A percentile compares a stretch with the other conserved stretches of the same genome.
phyloP scores from a whole-genome alignment of 2,329 filamentous ascomycete species.

The Cadophora malorum region DNA sequence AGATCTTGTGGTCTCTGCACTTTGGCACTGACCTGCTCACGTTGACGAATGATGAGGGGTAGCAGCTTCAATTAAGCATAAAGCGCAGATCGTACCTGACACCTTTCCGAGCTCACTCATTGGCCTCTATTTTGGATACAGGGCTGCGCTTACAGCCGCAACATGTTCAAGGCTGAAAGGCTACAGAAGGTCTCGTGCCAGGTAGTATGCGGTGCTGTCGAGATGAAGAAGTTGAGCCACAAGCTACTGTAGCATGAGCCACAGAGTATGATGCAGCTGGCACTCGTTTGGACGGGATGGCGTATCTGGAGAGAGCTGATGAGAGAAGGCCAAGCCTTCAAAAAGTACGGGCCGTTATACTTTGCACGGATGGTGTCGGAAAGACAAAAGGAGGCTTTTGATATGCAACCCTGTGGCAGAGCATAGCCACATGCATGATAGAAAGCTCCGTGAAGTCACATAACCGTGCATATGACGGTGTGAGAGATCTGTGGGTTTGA shows the following conservation, averaged over 20 bases:
- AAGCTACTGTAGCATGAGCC: slow-evolving; percentile 10
- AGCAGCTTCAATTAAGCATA: slow-evolving; percentile 32
- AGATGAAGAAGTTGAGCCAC: slow-evolving; percentile 26
- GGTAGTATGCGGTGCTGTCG: slow-evolving; percentile 9
- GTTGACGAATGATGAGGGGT: slow-evolving; percentile 17
- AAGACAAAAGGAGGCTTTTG: slow-evolving; percentile 5
- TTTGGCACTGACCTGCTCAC: slow-evolving; percentile 19
- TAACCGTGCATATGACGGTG: slow-evolving; percentile 27
- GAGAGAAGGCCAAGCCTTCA: slow-evolving; percentile 3
- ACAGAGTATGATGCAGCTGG: slow-evolving; percentile 23
- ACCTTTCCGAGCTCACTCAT: background rate
- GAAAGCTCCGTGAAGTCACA: slow-evolving; percentile 20
- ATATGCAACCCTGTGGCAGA: slow-evolving; percentile 17
- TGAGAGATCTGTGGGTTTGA: slow-evolving; percentile 29
- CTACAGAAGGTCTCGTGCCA: background rate
- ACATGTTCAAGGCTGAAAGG: slow-evolving; percentile 27
- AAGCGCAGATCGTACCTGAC: slow-evolving; percentile 18
- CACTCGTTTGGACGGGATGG: slow-evolving; percentile 24
- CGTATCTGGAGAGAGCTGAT: slow-evolving; percentile 31
- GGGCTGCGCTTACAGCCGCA: slow-evolving; percentile 8
- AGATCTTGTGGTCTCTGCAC: background rate
- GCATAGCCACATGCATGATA: slow-evolving; percentile 34
- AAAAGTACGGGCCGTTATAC: slow-evolving; percentile 10
- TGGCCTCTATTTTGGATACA: slow-evolving; percentile 27
- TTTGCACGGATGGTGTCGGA: background rate